Base-by-base conservation (phyloP, 805 yeast species). In the Pichia scutulata region DNA sequence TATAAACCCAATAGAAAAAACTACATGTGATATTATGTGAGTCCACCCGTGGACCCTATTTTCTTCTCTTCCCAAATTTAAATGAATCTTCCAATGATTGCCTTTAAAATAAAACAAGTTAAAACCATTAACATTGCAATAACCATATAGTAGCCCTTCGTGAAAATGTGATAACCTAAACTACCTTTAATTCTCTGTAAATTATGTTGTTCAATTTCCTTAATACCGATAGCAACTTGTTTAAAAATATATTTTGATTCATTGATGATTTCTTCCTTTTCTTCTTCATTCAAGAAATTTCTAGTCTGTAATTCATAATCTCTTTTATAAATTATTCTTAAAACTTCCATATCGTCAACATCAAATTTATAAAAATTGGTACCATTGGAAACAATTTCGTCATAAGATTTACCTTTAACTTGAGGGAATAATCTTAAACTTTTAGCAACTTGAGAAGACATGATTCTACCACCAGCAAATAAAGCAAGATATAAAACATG, bases 401-500 rank as follows among this genome's bases (percentile, higher is more conserved):
- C 82, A 48, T 79, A 80, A n/a, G 78, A 65, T 57, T 80, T 71
- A 25, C 87, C 88, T 49, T 78, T 78, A 44, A 82, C 77, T 57
- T 82, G 82, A 10, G 95, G 95, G 74, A 86, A 85, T 50, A 86
- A 66, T 2, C 89, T 87, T 7, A 83, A 69, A 23, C 89, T 82
- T 59, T 76, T 78, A 46, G 82, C 71, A 26, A 87, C 67, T 18
- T 81, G 77, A 0, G 89, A 81, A 52, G 83, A 71, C 79, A 88
- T 75, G 33, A 87, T 72, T 55, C 82, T 73, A 18, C 95, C 95
- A 46, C 96, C 96, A 2, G 95, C 95, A 70, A 87, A 87, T 46
- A 87, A 74, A 0, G 93, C 95, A 61, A 87, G 69, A 67, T 87
- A 87, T 80, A 87, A 75, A 44, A 86, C 93, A 63, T 87, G 96